Base-by-base conservation (phyloP, 441 rosid species). In the Codiaeum variegatum region DNA sequence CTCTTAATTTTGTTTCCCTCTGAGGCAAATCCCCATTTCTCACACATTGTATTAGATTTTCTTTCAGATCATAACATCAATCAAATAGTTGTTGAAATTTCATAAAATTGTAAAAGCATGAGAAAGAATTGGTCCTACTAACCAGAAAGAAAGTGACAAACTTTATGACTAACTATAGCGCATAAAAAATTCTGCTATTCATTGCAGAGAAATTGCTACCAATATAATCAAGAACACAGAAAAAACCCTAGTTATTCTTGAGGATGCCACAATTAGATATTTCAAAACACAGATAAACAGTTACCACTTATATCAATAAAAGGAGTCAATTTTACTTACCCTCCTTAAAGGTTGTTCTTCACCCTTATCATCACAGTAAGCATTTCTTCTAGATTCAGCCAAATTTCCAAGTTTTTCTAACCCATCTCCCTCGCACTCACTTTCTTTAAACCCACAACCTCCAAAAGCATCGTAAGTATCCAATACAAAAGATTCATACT, bases 141-240 rank as follows among this genome's bases (percentile, higher is more conserved):
- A 88, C 94, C 97, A 5, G 88, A 85, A 75, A 78, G n/a, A 77
- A 32, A 59, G 67, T 15, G 86, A 71, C 23, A 65, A 62, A n/a
- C n/a, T n/a, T n/a, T 9, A 61, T n/a, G 19, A 67, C 15, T 73
- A 71, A 66, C 47, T 21, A 4, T 26, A 62, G 54, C 12, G 32
- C 49, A n/a, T n/a, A n/a, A 10, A 5, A 26, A 23, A 24, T 67
- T 44, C n/a, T 32, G 31, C 7, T 13, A 32, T 11, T 59, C 21
- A 31, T 36, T 29, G 23, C 66, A 47, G 49, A 21, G 28, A 67
- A 40, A 59, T 15, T 31, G 23, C 58, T 52, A 46, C 21, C 2
- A 47, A 13, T 47, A 47, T 47, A 47, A 47, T 47, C 54, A 16
- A 16, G n/a, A n/a, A 5, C 56, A 51, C 10, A n/a, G 56, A 23